Evolutionary conservation across 345 rosid genomes (phyloP), one percentile per base, ranked within the genome.

Genomic region (Boechera divaricarpa): DNA sequence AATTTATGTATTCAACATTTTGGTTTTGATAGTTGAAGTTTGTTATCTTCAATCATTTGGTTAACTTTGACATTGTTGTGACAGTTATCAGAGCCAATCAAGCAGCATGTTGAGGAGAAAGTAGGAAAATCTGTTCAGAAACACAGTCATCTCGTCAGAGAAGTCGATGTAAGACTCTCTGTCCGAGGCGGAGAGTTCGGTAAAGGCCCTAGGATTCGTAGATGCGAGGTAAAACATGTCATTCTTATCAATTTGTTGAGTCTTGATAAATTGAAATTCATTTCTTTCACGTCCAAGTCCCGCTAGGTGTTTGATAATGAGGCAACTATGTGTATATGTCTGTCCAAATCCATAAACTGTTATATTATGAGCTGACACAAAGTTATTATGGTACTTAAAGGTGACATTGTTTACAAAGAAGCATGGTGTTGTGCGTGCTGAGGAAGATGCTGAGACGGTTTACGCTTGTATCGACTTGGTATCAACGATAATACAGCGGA

Each of bases 381-480:
- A 10, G 53, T 49, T 67, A 33, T 39, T 62, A 12, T 47, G 51
- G 15, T 69, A 28, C 26, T 58, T 38, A 56, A 94, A 44, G 98
- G 98, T 87, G 42, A 94, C 98, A 39, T 60, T 94, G 85, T 94
- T 85, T 77, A 86, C 97, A 5, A 94, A 94, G 84, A 90, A 82
- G 83, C 98, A 94, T 83, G 98, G 97, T 18, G 97, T 94, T 59
- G 77, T 94, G 66, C 91, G 98, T 1, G 98, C 93, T 6, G 98
- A 94, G 86, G 97, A 92, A 82, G 96, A 86, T 68, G 89, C 90
- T 0, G 98, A 92, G 83, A 83, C 98, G 0, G 80, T 88, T 5
- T 89, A 79, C 32, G 97, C 83, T 16, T 87, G 97, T 78, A 92
- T 94, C 7, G 98, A 94, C 76, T 81, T 90, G 87, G 98, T 82